Evolutionary conservation across 2,329 filamentous ascomycete genomes (phyloP), one percentile per base, ranked within the genome.

Genomic region (Colletotrichum siamense): DNA sequence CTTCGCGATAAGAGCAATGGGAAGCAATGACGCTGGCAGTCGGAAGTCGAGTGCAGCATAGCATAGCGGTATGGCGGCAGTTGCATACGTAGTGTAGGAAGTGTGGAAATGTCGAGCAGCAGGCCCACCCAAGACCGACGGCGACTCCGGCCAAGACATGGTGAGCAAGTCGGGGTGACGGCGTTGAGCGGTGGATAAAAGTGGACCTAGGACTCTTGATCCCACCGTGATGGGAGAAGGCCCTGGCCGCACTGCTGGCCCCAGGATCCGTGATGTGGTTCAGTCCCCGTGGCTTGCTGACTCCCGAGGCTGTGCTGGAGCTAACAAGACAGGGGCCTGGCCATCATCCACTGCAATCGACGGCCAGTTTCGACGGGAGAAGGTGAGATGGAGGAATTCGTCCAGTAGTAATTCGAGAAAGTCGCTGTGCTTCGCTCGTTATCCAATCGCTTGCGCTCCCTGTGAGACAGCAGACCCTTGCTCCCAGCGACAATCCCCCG

Each of bases 401-500:
- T 63, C 73, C 73, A 76, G 73, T 76, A 28, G 70, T 64, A 73
- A 49, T 9, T 24, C 59, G 70, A 64, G 64, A 18, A 68, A 22
- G n/a, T 18, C 16, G 64, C 52, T 28, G 8, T 72, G 67, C 61
- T 71, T 78, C 77, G 77, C 59, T 77, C 61, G 55, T 67, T 49
- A 34, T 62, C 77, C 77, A 78, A 78, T 78, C 77, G 77, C 75
- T 78, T 78, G 71, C 39, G 69, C 67, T 75, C 68, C 75, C 62
- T 67, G 18, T 13, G 34, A 65, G 70, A 76, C 64, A 73, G 22
- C 57, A 44, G 49, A 76, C 44, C 73, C 73, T 69, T 69, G 70
- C 73, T 52, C 57, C 64, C 16, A 68, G 70, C 49, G 70, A 73
- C 26, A 49, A 76, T 76, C 64, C 73, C 73, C 64, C 70, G 71